Base-by-base conservation (phyloP, 176 grass and related monocot species). In the Carex myosuroides region DNA sequence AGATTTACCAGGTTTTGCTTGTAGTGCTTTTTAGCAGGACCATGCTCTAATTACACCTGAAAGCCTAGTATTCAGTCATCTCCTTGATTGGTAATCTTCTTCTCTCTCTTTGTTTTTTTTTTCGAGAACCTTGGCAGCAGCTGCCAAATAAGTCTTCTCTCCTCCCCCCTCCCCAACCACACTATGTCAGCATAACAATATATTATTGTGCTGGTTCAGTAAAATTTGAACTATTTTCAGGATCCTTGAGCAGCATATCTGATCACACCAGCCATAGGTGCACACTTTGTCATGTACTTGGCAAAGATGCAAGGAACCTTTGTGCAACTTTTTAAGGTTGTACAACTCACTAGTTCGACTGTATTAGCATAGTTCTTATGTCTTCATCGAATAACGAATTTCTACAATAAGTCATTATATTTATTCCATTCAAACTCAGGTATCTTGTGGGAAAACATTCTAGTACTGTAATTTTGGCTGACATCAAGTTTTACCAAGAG, bases 1-100 rank as follows among this genome's bases (percentile, higher is more conserved):
- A 98, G 95, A 98, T 91, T 89, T 98, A 89, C 95, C 95, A 86
- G 95, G 95, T 85, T 95, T 98, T 62, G 95, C 92, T 70, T 89
- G 95, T 72, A 98, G 92, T 86, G 88, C 24, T 93, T 89, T 89
- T 85, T 88, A 86, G 84, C 91, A 85, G 71, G 91, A 93, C 58
- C 92, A 98, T 85, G 91, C 95, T 89, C 61, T 98, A 84, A 85
- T 98, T 90, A 93, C 92, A 72, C 92, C 95, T 52, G 95, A 98
- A 90, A 98, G 95, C 77, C 92, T 95, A 76, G 95, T 95, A 59
- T 95, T 98, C 83, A 74, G 92, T 65, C 95, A 92, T 78, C 87
- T 95, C 29, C 91, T 91, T 76, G 90, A 95, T 85, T 98, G 96
- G 96, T 98, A 92, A 8, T 63, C 46, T 57, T 81, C 32, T 20